Evolutionary conservation across 1,284 basidiomycete genomes (phyloP), one percentile per base, ranked within the genome.

Genomic region (Ustilago loliicola): DNA sequence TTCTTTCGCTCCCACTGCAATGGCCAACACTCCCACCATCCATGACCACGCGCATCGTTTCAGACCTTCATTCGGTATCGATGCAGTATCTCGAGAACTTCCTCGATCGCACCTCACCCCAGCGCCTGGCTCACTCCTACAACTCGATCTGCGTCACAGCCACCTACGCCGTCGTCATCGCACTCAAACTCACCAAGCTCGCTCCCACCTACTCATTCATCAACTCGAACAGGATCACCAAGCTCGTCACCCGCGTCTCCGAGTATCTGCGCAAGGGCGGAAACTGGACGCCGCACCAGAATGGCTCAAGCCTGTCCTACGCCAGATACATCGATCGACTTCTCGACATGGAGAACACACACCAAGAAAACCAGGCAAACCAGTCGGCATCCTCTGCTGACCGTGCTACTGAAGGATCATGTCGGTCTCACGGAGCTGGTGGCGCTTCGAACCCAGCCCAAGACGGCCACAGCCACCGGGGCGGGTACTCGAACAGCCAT

Each of bases 81-180:
- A 71, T 72, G 32, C 61, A 58, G 21, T 77, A 77, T 32, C 70
- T 77, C 53, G 66, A 66, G 30, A 70, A 71, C 47, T 77, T 77
- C 51, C 57, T 67, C 27, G 66, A 72, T 13, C 70, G 63, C 32
- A 69, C 70, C 15, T 72, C 74, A 32, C 74, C 74, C 1, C 59
- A 71, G 25, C 64, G 70, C 5, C 66, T 77, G 2, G 71, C 70
- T 2, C 66, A 77, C 36, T 77, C 69, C 1, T 77, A 77, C 61
- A 77, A 77, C 54, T 77, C 74, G 19, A 71, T 77, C 38, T 77
- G 65, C 56, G 70, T 77, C 29, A 72, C 74, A 5, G 74, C 74
- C 15, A 71, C 69, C 38, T 77, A 77, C 25, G 68, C 65, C 21
- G 64, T 72, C 23, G 71, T 72, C 50, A 65, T 77, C 21, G 65